Conservation (phyloP, 108 stramenopile species). For the Pseudonitzschia pungens region DNA sequence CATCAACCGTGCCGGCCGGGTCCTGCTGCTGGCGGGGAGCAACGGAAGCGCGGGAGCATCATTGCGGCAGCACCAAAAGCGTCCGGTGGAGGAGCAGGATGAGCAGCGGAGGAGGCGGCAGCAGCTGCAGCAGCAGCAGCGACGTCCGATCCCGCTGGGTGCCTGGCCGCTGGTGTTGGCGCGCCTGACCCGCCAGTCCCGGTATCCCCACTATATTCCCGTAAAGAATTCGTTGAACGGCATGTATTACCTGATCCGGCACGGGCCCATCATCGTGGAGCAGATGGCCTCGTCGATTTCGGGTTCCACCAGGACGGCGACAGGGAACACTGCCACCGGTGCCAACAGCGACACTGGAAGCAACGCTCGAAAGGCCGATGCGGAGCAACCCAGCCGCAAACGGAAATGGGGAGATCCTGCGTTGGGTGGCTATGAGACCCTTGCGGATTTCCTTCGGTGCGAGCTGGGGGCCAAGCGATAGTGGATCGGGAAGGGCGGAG, state of each 20-base stretch:
- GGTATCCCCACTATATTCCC: conserved; percentile 10
- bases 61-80: not conserved
- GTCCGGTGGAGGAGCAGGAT: not conserved
- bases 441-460: conserved; percentile 14
- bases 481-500: not conserved
- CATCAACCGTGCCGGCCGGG: conserved; percentile 14
- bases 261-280: conserved; percentile 15
- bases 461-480: not conserved
- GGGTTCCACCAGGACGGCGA: not conserved
- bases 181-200: not conserved
- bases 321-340: not conserved
- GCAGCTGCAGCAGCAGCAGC: not conserved
- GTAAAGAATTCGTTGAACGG: conserved; percentile 5
- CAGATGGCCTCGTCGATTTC: conserved; percentile 4
- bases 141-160: not conserved
- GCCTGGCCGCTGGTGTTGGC: conserved; percentile 11
- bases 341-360: not conserved
- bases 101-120: not conserved
- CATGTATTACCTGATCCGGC: conserved; percentile 11
- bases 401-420: conserved; percentile 3
- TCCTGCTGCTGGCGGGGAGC: conserved; percentile 10
- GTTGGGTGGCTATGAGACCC: conserved; percentile 6
- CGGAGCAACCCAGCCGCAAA: not conserved
- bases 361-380: not conserved
- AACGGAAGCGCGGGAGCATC: not conserved